A percentile compares a stretch with the other conserved stretches of the same genome.
Conservation (phyloP, 1,284 basidiomycete species). For the Chalciporus sp. region DNA sequence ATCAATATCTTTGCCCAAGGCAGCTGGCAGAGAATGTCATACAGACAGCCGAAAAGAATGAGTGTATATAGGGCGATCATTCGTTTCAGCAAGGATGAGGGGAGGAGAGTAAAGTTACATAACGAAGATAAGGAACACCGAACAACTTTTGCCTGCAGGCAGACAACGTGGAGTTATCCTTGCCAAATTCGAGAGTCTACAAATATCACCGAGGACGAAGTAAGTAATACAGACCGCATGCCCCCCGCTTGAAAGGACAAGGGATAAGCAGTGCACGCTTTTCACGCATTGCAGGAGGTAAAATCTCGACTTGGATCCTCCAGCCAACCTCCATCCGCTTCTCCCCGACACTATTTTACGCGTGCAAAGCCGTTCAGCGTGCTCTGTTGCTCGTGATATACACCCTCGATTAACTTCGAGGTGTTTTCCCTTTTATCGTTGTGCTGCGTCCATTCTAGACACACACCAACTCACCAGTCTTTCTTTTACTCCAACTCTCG, state of each 20-base stretch:
- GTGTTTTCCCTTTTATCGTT: constrained; percentile 31
- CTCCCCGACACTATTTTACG: constrained; percentile 25
- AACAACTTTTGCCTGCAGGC: constrained; percentile 62
- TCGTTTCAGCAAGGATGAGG: constrained; percentile 9
- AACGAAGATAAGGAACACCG: constrained; percentile 31
- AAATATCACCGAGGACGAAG: constrained; percentile 37
- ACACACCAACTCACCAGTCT: constrained; percentile 44
- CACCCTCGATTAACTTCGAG: constrained; percentile 58
- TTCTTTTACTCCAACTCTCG: constrained; percentile 48
- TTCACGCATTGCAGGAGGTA: constrained; percentile 43
- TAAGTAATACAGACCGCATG: constrained; percentile 38
- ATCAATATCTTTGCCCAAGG: background rate
- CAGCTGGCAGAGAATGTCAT: background rate
- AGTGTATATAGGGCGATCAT: background rate
- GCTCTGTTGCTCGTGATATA: constrained; percentile 25
- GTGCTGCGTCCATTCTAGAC: constrained; percentile 28
- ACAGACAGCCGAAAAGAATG: background rate
- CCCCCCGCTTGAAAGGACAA: constrained; percentile 36
- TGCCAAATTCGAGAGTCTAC: constrained; percentile 34
- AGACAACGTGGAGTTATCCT: constrained; percentile 55
- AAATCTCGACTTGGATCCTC: constrained; percentile 31
- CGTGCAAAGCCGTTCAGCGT: constrained; percentile 30
- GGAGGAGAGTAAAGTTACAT: constrained; percentile 31
- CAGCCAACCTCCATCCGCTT: constrained; percentile 24
- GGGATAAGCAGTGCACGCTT: constrained; percentile 53